A percentile compares a stretch with the other conserved stretches of the same genome.
Conservation (phyloP, 352 stramenopile genomes). For the Globisporangium iwayamae region DNA sequence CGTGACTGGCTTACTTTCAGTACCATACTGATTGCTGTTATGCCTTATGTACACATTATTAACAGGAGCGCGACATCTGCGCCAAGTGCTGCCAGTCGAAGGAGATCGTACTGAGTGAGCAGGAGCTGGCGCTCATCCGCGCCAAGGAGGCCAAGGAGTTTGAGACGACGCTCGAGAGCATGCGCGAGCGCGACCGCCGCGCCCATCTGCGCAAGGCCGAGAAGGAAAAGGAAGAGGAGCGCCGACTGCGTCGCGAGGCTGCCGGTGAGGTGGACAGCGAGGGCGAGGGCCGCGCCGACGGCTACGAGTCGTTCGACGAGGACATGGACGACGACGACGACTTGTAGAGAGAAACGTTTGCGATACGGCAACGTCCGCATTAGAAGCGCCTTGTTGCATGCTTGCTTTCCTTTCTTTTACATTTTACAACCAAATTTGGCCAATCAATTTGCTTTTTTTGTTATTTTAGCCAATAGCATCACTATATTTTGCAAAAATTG, state of each 20-base stretch:
- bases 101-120: conserved; percentile 37
- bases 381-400: conserved; percentile 7
- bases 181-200: conserved; percentile 79
- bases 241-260: conserved; percentile 20
- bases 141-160: conserved; percentile 47
- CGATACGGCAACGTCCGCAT: background rate
- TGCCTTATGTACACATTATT: background rate
- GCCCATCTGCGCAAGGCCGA: conserved; percentile 57
- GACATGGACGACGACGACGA: conserved; percentile 33
- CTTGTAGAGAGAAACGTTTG: conserved; percentile 3
- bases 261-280: conserved; percentile 25
- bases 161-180: conserved; percentile 47
- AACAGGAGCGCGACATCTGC: conserved; percentile 77
- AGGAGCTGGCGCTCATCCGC: conserved; percentile 58
- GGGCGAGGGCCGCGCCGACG: conserved; percentile 23
- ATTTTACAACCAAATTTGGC: conserved; percentile 12
- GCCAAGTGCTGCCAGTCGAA: conserved; percentile 84
- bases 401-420: background rate
- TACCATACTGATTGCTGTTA: background rate
- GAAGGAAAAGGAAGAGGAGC: conserved; percentile 52
- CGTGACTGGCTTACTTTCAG: too few species aligned
- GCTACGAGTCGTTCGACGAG: conserved; percentile 28
- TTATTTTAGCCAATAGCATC: conserved; percentile 18
- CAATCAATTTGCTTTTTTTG: conserved; percentile 22
- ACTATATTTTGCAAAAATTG: background rate